Base-by-base conservation (phyloP, 495 filamentous ascomycete species). In the Parathielavia appendiculata region DNA sequence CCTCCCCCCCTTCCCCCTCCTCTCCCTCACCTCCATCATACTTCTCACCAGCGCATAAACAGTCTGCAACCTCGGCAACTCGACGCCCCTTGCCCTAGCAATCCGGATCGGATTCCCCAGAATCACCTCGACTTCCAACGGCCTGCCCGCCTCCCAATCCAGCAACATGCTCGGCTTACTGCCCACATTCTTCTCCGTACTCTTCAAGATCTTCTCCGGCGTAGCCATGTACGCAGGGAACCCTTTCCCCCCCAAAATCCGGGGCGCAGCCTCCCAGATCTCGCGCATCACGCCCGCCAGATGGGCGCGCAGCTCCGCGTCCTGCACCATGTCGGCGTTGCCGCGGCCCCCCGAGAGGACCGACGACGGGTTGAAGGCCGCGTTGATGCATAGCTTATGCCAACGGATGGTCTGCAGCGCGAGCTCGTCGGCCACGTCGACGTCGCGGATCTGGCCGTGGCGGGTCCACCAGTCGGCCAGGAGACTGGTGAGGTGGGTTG, bases 321-420 rank as follows among this genome's bases (percentile, higher is more conserved):
- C 81, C 2, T 66, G 63, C 5, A 76, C 71, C 79, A 81, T 80
- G 34, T 76, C 76, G 17, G 78, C 76, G 64, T 85, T 85, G 34
- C 79, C 76, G 5, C 71, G 63, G 0, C 82, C 81, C 19, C 79
- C 81, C 0, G 75, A 75, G 2, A 86, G 70, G 13, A 86, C 79
- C 5, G 83, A 78, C 7, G 79, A 82, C 4, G 83, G 81, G 68
- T 86, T 86, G 73, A 85, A 83, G 19, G 79, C 76, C 0, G 81
- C 80, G 65, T 86, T 86, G 69, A 85, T 86, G 57, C 76, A 79
- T 23, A 85, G 76, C 66, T 86, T 86, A 62, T 85, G 81, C 83
- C 83, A 86, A 4, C 83, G 69, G 16, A 85, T 74, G 14, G 75
- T 68, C 67, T 85, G 83, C 17, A 86, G 66, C 38, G 75, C 78